Evolutionary conservation across 768 basidiomycete species (phyloP).

Genomic region (Imleria badia): DNA sequence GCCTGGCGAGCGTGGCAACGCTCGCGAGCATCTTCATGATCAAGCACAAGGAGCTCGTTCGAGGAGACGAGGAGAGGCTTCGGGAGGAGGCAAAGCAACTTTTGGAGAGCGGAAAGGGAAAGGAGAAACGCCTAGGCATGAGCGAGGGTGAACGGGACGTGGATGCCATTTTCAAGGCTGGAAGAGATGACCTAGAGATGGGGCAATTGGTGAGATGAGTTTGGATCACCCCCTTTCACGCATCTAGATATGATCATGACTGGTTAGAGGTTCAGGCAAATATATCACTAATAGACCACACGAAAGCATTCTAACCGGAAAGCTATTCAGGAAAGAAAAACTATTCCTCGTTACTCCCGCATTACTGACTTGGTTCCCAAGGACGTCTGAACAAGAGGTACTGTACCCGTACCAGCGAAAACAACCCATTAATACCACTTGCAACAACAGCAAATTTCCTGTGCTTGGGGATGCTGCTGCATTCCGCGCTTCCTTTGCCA

Average conservation of each 20-base stretch:
- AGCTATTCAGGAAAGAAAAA: too few species aligned
- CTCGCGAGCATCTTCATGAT: conserved; percentile 1
- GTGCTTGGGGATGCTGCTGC: background rate
- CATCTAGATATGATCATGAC: too few species aligned
- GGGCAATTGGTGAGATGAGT: background rate
- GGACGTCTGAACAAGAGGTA: too few species aligned
- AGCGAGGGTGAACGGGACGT: background rate
- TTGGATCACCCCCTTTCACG: too few species aligned
- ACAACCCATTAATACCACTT: too few species aligned
- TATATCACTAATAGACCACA: too few species aligned
- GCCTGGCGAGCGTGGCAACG: background rate
- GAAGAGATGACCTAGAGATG: background rate
- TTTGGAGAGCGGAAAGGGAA: background rate
- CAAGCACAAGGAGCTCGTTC: background rate
- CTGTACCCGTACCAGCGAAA: too few species aligned
- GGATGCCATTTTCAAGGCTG: too few species aligned
- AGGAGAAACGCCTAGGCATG: background rate
- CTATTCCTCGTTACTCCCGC: too few species aligned
- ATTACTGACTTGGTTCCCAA: too few species aligned
- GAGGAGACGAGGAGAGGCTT: background rate
- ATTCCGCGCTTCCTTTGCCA: background rate
- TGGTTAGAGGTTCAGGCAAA: too few species aligned
- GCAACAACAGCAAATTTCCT: background rate
- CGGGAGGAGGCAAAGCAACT: background rate
- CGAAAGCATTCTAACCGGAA: too few species aligned